phyloP scores from a whole-genome alignment of 352 stramenopile species.

The Halophytophthora batemanensis region DNA sequence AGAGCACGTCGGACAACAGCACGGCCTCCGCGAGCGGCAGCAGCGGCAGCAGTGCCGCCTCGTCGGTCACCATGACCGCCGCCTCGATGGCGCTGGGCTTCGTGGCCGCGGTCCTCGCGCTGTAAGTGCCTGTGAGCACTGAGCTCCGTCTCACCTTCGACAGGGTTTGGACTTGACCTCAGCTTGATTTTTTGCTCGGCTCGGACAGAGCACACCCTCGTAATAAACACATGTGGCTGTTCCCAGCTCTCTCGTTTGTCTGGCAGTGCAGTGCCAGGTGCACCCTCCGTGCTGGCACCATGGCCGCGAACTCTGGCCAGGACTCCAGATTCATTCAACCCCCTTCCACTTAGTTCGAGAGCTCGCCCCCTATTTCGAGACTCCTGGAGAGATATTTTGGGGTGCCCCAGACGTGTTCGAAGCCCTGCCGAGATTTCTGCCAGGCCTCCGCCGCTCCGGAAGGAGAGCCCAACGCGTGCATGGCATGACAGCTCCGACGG shows the following conservation, averaged over 20 bases:
- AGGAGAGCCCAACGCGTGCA: neutral
- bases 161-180: slow-evolving; percentile 2
- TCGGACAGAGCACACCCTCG: too few species aligned
- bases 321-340: too few species aligned
- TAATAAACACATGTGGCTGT: too few species aligned
- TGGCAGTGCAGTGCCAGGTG: too few species aligned
- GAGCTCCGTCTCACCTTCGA: slow-evolving; percentile 6
- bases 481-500: neutral
- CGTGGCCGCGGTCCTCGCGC: slow-evolving; percentile 17
- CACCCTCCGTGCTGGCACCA: too few species aligned
- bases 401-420: neutral
- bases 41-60: slow-evolving; percentile 1
- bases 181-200: slow-evolving; percentile 11
- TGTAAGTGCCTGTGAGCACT: slow-evolving; percentile 22
- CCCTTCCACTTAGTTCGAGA: too few species aligned
- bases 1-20: slow-evolving; percentile 1
- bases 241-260: too few species aligned
- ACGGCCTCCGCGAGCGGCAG: slow-evolving; percentile 7
- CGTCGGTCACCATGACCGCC: slow-evolving; percentile 7
- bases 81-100: slow-evolving; percentile 17
- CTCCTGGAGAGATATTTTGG: neutral
- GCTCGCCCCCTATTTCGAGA: too few species aligned
- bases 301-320: too few species aligned
- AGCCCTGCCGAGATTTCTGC: neutral
- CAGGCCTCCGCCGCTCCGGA: neutral